Conservation (phyloP, 257 asterid species). For the Ligustrum vulgare region DNA sequence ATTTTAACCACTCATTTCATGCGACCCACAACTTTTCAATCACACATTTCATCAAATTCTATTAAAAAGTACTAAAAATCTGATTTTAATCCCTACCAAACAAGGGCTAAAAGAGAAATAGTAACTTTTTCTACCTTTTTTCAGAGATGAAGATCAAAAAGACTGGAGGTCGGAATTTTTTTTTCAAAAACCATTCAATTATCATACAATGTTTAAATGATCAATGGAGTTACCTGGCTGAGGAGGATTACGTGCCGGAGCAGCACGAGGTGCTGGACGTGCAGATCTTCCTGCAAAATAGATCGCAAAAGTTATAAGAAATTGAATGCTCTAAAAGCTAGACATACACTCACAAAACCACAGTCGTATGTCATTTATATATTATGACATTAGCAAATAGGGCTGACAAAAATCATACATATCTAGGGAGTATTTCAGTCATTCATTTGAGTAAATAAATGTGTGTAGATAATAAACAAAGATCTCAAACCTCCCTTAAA, state of each 20-base stretch:
- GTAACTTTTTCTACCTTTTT: neutral
- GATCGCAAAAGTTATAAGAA: neutral
- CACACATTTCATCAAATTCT: too few relatives aligned
- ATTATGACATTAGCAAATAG: neutral
- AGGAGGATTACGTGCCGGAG: constrained; percentile 51
- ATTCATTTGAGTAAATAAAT: neutral
- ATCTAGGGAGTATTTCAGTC: neutral
- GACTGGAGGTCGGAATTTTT: neutral
- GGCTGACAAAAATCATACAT: neutral
- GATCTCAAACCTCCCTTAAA: too few relatives aligned
- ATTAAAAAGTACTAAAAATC: too few relatives aligned
- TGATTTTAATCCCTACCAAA: too few relatives aligned
- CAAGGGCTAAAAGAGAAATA: neutral
- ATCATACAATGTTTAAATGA: neutral
- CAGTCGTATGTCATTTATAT: neutral
- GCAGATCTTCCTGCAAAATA: constrained; percentile 64
- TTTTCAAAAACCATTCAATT: neutral
- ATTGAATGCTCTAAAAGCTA: neutral
- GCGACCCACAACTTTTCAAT: too few relatives aligned
- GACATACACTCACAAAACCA: neutral
- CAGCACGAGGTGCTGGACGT: constrained; percentile 67
- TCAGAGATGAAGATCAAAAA: neutral
- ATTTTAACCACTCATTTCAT: too few relatives aligned
- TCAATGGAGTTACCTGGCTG: constrained; percentile 35
- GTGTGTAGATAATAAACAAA: neutral